phyloP scores from a whole-genome alignment of 2,329 filamentous ascomycete species.

The Phaeosphaeriaceae sp. region DNA sequence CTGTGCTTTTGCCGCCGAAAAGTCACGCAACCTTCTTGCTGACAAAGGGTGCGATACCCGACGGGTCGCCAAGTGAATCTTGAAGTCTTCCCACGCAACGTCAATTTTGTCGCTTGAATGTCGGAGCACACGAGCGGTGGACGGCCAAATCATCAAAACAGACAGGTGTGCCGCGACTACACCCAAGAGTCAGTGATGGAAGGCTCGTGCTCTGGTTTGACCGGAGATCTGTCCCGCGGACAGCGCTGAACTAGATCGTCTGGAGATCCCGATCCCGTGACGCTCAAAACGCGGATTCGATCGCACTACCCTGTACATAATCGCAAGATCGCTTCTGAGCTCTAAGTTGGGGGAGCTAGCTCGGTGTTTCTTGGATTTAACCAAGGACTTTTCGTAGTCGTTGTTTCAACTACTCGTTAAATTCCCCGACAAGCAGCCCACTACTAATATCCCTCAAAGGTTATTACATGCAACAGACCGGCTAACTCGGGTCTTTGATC shows the following conservation, averaged over 20 bases:
- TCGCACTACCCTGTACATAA: neutral
- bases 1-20: neutral
- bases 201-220: neutral
- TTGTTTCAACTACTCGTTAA: too few relatives aligned
- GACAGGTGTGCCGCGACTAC: neutral
- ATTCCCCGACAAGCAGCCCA: too few relatives aligned
- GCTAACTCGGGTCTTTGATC: too few relatives aligned
- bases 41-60: neutral
- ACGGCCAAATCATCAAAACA: neutral
- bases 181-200: neutral
- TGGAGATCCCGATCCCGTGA: neutral
- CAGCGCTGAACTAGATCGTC: neutral
- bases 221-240: neutral
- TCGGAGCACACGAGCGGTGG: neutral
- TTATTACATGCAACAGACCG: too few relatives aligned
- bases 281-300: neutral
- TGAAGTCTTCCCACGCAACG: neutral
- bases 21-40: neutral
- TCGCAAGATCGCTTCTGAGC: neutral
- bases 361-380: too few relatives aligned
- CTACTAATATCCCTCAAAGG: too few relatives aligned
- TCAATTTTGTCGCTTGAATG: neutral
- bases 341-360: neutral
- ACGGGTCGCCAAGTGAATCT: neutral
- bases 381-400: too few relatives aligned